Conservation (phyloP, 1,284 basidiomycete genomes). For the Wolfiporia cocos region DNA sequence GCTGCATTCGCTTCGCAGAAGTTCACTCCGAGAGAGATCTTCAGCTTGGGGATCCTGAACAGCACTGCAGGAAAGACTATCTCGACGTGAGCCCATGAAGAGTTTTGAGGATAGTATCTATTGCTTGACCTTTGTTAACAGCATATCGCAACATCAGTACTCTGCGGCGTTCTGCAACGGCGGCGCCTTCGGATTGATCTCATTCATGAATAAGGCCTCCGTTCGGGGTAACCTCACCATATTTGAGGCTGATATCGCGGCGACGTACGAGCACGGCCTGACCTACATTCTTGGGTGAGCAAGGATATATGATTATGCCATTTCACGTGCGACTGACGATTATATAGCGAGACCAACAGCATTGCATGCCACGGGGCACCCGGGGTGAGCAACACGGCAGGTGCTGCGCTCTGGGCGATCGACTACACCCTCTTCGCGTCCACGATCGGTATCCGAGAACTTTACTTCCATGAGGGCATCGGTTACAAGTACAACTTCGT, state of each 20-base stretch:
- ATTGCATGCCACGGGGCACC: slow-evolving; percentile 50
- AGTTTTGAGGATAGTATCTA: neutral
- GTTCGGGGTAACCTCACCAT: slow-evolving; percentile 51
- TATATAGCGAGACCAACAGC: slow-evolving; percentile 24
- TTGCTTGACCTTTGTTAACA: slow-evolving; percentile 18
- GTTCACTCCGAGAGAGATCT: slow-evolving; percentile 53
- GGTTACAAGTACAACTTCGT: slow-evolving; percentile 41
- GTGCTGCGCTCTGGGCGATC: slow-evolving; percentile 62
- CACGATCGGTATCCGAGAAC: slow-evolving; percentile 28
- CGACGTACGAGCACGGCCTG: slow-evolving; percentile 39
- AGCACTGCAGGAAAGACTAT: slow-evolving; percentile 28
- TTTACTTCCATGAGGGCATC: slow-evolving; percentile 37
- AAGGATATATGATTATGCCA: neutral
- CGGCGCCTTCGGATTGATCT: slow-evolving; percentile 40
- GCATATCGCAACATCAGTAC: slow-evolving; percentile 61
- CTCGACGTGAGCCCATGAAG: slow-evolving; percentile 20
- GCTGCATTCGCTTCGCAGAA: slow-evolving; percentile 47
- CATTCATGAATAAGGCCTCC: slow-evolving; percentile 54
- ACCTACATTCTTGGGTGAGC: slow-evolving; percentile 54
- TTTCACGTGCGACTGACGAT: neutral
- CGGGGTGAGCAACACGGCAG: slow-evolving; percentile 63
- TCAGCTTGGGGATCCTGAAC: slow-evolving; percentile 26
- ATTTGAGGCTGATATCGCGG: slow-evolving; percentile 44
- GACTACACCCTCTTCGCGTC: slow-evolving; percentile 54
- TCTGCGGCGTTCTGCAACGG: slow-evolving; percentile 53